These are phyloP conservation scores for Cynara cardunculus DNA, from an alignment of 129 eudicot species.

Conservation along the genomic window DNA sequence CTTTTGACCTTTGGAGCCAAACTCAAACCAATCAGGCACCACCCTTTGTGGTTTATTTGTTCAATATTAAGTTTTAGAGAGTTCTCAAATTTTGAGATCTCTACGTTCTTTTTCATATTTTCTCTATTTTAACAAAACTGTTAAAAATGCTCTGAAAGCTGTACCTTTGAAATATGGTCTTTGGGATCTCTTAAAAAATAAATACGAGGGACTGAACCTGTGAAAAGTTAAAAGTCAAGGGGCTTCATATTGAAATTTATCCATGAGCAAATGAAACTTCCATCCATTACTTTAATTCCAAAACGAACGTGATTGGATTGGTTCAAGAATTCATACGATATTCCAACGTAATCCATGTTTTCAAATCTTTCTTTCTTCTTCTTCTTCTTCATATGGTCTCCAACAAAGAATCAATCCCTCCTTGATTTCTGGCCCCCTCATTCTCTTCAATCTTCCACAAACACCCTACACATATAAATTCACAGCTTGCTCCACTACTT, in stretches of 20 bases:
- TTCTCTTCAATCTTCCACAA: slow-evolving; percentile 2
- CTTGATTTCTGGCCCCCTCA: slow-evolving; percentile 10
- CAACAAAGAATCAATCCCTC: slow-evolving; percentile 26
- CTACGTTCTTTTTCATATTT: too few relatives aligned
- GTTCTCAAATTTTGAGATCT: too few relatives aligned
- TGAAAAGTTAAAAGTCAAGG: background rate
- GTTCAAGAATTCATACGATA: slow-evolving; percentile 10
- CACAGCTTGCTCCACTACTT: background rate
- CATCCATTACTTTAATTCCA: background rate
- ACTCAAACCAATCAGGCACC: too few relatives aligned
- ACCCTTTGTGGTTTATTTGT: too few relatives aligned
- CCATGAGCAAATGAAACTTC: background rate
- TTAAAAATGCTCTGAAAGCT: too few relatives aligned
- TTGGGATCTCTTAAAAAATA: background rate
- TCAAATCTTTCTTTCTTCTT: background rate
- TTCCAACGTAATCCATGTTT: slow-evolving; percentile 12
- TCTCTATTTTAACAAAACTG: too few relatives aligned
- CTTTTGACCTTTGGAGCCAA: too few relatives aligned
- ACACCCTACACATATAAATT: background rate
- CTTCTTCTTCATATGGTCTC: background rate
- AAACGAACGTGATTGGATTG: slow-evolving; percentile 8
- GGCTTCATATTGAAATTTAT: background rate
- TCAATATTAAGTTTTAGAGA: too few relatives aligned
- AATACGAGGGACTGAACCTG: background rate
- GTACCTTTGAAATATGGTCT: too few relatives aligned